Evolutionary conservation across 768 basidiomycete species (phyloP).

Genomic region (Suillus ampliporus): DNA sequence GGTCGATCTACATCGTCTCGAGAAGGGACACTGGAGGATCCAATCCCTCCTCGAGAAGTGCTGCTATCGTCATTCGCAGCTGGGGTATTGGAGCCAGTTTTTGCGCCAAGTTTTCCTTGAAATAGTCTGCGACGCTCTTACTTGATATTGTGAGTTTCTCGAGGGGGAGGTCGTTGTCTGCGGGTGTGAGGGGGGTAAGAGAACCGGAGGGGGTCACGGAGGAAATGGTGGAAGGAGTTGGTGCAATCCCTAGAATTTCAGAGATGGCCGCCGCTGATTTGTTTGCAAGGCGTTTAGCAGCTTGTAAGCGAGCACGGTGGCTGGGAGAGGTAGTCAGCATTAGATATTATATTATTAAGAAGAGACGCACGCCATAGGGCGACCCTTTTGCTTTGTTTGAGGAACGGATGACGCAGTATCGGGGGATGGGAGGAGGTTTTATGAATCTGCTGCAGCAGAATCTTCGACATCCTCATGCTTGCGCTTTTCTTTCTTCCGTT

Average conservation of each 20-base stretch:
- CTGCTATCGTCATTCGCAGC: slow-evolving; percentile 31
- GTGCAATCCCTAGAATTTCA: slow-evolving; percentile 87
- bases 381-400: slow-evolving; percentile 23
- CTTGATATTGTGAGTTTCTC: slow-evolving; percentile 71
- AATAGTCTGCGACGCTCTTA: slow-evolving; percentile 87
- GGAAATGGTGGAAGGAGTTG: slow-evolving; percentile 42
- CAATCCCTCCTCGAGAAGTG: slow-evolving; percentile 44
- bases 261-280: slow-evolving; percentile 82
- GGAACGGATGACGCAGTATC: not conserved
- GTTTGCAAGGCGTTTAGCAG: slow-evolving; percentile 76
- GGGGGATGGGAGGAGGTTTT: slow-evolving; percentile 16
- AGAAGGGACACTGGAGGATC: slow-evolving; percentile 27
- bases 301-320: slow-evolving; percentile 82
- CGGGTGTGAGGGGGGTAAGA: slow-evolving; percentile 43
- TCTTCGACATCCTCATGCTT: slow-evolving; percentile 29
- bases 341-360: not conserved
- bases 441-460: slow-evolving; percentile 36
- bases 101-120: slow-evolving; percentile 76
- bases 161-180: slow-evolving; percentile 36
- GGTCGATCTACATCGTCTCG: not conserved
- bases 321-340: slow-evolving; percentile 40
- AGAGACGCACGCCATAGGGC: slow-evolving; percentile 39
- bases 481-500: slow-evolving; percentile 37
- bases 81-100: slow-evolving; percentile 32
- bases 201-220: slow-evolving; percentile 34